Conservation (phyloP, 129 eudicot species). For the Chrysanthemum makinoi region DNA sequence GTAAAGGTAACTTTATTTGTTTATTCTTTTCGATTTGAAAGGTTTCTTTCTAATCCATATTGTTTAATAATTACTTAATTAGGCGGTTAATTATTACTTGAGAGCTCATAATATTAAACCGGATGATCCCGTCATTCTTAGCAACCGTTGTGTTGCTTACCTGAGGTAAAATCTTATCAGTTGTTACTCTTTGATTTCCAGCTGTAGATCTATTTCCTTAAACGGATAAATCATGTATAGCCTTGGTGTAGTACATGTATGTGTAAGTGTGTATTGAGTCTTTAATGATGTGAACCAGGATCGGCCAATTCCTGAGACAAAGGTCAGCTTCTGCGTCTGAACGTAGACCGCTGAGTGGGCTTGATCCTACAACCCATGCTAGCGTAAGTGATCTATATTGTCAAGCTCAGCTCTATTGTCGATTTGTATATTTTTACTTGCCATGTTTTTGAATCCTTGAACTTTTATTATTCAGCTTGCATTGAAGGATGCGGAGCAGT, state of each 20-base stretch:
- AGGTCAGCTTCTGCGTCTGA: constrained; percentile 86
- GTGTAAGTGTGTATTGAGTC: background rate
- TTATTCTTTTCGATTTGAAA: background rate
- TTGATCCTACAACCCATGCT: constrained; percentile 97
- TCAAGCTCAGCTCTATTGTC: background rate
- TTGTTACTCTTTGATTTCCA: too few relatives aligned
- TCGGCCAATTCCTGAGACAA: constrained; percentile 62
- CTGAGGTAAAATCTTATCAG: constrained; percentile 43
- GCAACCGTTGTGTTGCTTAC: constrained; percentile 77
- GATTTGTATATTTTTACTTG: background rate
- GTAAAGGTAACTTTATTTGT: background rate
- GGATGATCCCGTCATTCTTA: constrained; percentile 62
- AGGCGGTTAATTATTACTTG: constrained; percentile 78
- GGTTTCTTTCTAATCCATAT: background rate
- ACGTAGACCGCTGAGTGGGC: constrained; percentile 78
- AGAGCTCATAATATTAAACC: constrained; percentile 74
- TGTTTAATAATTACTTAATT: constrained; percentile 15
- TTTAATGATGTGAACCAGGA: constrained; percentile 43
- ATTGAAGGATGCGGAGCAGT: constrained; percentile 92
- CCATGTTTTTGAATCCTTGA: constrained; percentile 8
- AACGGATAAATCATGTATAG: too few relatives aligned
- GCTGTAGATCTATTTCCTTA: too few relatives aligned
- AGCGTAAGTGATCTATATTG: constrained; percentile 47
- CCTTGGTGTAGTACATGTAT: background rate
- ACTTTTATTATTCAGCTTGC: constrained; percentile 66